A percentile compares a stretch with the other conserved stretches of the same genome.
phyloP scores from a whole-genome alignment of 768 basidiomycete species.

The Leucocoprinus leucothites region DNA sequence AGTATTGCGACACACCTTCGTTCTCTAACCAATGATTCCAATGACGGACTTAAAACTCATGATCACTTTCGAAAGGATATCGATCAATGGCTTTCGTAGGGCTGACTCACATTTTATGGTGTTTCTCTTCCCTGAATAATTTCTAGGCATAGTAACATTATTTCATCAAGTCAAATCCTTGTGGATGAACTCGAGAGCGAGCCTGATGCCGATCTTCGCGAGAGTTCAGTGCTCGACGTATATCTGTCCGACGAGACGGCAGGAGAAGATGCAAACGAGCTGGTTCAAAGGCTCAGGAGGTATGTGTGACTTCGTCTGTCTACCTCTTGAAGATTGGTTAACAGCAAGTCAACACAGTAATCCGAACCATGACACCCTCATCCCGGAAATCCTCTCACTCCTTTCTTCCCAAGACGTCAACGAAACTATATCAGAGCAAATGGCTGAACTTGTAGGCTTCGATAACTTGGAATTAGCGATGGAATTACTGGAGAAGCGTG shows the following conservation, averaged over 20 bases:
- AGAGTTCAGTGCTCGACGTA: slow-evolving; percentile 3
- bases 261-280: background rate
- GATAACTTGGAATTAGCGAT: slow-evolving; percentile 79
- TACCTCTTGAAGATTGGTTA: too few species aligned
- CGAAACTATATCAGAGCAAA: slow-evolving; percentile 73
- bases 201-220: background rate
- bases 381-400: slow-evolving; percentile 30
- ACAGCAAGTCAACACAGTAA: slow-evolving; percentile 12
- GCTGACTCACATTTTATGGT: background rate
- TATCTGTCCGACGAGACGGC: background rate
- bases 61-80: slow-evolving; percentile 5
- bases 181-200: background rate
- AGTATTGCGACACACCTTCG: slow-evolving; percentile 1
- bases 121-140: background rate
- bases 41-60: background rate
- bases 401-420: slow-evolving; percentile 50
- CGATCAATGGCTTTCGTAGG: slow-evolving; percentile 10
- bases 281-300: background rate
- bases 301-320: background rate
- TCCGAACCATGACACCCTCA: slow-evolving; percentile 14
- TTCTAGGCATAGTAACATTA: background rate
- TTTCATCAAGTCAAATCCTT: background rate
- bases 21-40: slow-evolving; percentile 1
- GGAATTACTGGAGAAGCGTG: slow-evolving; percentile 63
- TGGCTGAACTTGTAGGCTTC: slow-evolving; percentile 81